Conservation (phyloP, 2,329 filamentous ascomycete species). For the Knufia petricola region DNA sequence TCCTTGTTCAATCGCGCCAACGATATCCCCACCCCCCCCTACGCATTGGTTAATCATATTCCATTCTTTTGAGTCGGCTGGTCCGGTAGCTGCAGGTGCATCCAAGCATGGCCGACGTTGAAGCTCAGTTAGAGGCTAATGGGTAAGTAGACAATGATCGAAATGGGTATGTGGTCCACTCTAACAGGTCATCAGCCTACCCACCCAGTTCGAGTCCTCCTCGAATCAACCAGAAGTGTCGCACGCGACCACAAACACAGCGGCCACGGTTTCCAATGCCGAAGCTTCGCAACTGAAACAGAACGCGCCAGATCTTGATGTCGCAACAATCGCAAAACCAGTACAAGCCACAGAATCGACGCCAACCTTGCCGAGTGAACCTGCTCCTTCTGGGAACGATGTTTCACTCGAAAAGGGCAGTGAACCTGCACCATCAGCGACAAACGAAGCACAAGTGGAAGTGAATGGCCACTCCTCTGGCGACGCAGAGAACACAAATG, state of each 20-base stretch:
- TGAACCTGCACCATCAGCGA: not conserved
- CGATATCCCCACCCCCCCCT: not conserved
- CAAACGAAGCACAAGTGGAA: not conserved
- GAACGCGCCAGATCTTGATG: conserved; percentile 5
- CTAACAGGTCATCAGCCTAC: conserved; percentile 18
- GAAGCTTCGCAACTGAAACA: conserved; percentile 12
- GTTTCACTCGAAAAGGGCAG: not conserved
- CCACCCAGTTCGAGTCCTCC: conserved; percentile 19
- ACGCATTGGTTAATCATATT: conserved; percentile 1
- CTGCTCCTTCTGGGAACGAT: not conserved
- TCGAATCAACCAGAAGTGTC: conserved; percentile 17
- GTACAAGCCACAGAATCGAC: conserved; percentile 1
- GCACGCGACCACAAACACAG: conserved; percentile 18
- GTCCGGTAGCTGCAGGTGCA: conserved; percentile 7
- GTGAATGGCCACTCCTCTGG: conserved; percentile 3
- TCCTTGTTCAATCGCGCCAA: not conserved
- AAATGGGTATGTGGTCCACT: conserved; percentile 3
- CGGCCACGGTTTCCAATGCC: conserved; percentile 21
- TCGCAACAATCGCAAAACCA: conserved; percentile 1
- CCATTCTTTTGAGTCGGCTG: not conserved
- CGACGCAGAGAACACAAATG: not conserved
- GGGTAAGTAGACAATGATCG: conserved; percentile 15
- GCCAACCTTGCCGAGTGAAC: not conserved
- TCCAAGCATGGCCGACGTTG: conserved; percentile 21
- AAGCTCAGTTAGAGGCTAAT: conserved; percentile 21